A percentile compares a stretch with the other conserved stretches of the same genome.
Evolutionary conservation across 2,329 filamentous ascomycete species (phyloP).

Genomic region (Trichoderma sp.): DNA sequence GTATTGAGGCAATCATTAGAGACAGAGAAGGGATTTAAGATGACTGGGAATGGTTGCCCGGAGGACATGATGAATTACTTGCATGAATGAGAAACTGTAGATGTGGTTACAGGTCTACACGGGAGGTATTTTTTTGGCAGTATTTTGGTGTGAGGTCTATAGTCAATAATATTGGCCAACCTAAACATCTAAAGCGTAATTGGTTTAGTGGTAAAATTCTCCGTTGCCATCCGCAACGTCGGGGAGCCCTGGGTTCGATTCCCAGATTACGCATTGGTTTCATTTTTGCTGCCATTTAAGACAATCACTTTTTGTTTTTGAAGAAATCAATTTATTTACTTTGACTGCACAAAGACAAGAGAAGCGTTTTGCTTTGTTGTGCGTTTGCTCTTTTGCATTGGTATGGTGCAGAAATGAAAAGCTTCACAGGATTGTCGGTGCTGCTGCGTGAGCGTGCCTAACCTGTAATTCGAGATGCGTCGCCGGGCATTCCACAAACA

Average conservation of each 20-base stretch:
- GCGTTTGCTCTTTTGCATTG: too few relatives aligned
- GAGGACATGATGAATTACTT: not conserved
- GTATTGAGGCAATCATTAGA: not conserved
- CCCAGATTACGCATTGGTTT: conserved; percentile 32
- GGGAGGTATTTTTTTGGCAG: not conserved
- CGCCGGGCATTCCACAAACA: too few relatives aligned
- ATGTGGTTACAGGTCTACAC: not conserved
- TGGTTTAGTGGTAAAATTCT: conserved; percentile 36
- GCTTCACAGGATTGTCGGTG: too few relatives aligned
- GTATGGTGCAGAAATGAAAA: too few relatives aligned
- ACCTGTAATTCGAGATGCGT: too few relatives aligned
- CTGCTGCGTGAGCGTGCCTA: too few relatives aligned
- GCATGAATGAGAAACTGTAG: not conserved
- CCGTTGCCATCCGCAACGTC: conserved; percentile 34
- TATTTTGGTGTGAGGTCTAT: not conserved
- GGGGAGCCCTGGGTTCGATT: conserved; percentile 34
- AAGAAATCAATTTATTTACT: too few relatives aligned
- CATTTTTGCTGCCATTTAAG: not conserved
- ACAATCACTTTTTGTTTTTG: not conserved
- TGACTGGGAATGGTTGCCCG: not conserved
- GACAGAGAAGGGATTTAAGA: not conserved
- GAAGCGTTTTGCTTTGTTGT: too few relatives aligned
- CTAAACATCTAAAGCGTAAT: conserved; percentile 27
- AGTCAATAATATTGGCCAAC: not conserved
- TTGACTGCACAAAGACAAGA: too few relatives aligned